These are phyloP conservation scores for Hymenoscyphus albidus DNA, from an alignment of 2,329 filamentous ascomycete genomes.

Conservation along the genomic window DNA sequence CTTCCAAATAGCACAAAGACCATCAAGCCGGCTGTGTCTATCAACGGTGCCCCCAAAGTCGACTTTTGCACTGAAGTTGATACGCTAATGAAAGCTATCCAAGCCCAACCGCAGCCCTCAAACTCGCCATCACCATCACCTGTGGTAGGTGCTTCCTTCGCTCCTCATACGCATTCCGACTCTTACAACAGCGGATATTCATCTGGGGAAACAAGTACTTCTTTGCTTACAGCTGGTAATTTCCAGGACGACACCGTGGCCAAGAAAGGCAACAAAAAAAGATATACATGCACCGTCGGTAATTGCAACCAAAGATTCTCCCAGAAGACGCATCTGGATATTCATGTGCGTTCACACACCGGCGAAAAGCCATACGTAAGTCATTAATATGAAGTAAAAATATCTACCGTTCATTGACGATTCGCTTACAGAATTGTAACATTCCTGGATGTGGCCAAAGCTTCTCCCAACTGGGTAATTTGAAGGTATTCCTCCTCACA, in stretches of 20 bases:
- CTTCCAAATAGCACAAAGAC: conserved; percentile 17
- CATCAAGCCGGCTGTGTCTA: conserved; percentile 12
- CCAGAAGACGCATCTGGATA: conserved; percentile 90
- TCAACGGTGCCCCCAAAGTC: conserved; percentile 38
- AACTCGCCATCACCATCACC: conserved; percentile 27
- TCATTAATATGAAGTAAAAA: conserved; percentile 18
- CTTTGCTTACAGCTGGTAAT: conserved; percentile 26
- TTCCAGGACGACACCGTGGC: conserved; percentile 22
- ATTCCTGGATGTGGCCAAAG: conserved; percentile 69
- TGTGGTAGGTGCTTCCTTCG: conserved; percentile 26
- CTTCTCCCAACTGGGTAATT: conserved; percentile 87
- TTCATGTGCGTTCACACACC: conserved; percentile 83
- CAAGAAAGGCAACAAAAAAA: conserved; percentile 43
- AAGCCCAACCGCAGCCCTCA: conserved; percentile 54
- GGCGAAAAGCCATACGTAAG: conserved; percentile 87
- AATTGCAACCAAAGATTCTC: conserved; percentile 79
- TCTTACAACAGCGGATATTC: conserved; percentile 15
- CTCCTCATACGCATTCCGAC: conserved; percentile 27
- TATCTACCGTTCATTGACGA: conserved; percentile 27
- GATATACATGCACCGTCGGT: conserved; percentile 69
- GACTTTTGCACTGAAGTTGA: conserved; percentile 81
- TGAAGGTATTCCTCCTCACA: conserved; percentile 58
- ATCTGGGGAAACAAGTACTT: conserved; percentile 7
- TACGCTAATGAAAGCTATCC: conserved; percentile 83
- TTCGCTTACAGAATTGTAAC: conserved; percentile 50